Percentiles rank a stretch among this genome's conserved stretches.
These are phyloP conservation scores for Psilocybe cubensis DNA, from an alignment of 768 basidiomycete species.

Conservation along the genomic window DNA sequence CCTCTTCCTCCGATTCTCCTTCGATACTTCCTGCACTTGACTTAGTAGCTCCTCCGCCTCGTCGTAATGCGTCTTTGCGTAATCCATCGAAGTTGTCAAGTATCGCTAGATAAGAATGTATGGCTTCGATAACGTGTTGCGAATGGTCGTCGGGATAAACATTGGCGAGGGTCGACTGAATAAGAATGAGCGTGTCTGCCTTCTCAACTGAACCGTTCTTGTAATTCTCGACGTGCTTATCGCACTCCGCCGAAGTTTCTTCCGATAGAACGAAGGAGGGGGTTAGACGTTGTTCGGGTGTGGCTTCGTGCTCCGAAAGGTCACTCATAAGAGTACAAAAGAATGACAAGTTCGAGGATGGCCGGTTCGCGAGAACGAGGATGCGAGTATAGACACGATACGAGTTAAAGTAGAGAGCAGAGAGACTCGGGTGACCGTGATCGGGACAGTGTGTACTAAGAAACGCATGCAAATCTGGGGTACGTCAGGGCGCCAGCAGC, in stretches of 20 bases:
- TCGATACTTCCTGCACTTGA: not conserved
- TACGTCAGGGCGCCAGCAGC: too few species aligned
- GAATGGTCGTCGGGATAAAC: not conserved
- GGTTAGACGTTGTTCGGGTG: too few species aligned
- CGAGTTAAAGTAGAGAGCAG: too few species aligned
- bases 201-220: not conserved
- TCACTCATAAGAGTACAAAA: too few species aligned
- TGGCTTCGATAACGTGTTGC: not conserved
- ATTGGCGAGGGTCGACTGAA: not conserved
- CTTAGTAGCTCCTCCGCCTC: not conserved
- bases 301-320: too few species aligned
- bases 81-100: not conserved
- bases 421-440: too few species aligned
- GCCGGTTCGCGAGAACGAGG: too few species aligned
- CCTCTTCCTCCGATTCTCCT: not conserved
- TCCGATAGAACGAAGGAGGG: too few species aligned
- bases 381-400: too few species aligned
- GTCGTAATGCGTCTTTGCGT: not conserved
- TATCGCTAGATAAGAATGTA: not conserved
- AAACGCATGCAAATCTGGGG: too few species aligned
- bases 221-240: not conserved
- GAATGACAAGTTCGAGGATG: too few species aligned
- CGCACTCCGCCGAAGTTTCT: not conserved
- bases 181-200: not conserved
- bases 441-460: too few species aligned